Conservation (phyloP, 352 stramenopile species). For the Phytophthora pseudosyringae region DNA sequence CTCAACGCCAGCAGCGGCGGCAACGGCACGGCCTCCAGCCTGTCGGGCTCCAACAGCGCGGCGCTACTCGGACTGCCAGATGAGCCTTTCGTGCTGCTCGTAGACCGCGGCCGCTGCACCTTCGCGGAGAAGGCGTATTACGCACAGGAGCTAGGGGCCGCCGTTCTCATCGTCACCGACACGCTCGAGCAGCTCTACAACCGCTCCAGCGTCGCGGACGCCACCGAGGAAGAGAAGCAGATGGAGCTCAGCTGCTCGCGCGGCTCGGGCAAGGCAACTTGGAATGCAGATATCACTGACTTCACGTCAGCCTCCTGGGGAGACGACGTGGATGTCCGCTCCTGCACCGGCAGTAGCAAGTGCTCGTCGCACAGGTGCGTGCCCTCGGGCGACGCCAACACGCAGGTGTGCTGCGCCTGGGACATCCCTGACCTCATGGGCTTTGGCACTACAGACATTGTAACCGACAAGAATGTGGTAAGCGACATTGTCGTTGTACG, state of each 20-base stretch:
- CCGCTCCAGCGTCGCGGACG: constrained; percentile 41
- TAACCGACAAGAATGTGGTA: constrained; percentile 50
- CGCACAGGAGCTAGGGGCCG: constrained; percentile 69
- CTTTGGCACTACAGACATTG: constrained; percentile 46
- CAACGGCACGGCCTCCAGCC: constrained; percentile 20
- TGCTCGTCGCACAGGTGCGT: constrained; percentile 74
- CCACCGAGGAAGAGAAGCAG: constrained; percentile 38
- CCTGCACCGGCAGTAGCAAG: constrained; percentile 44
- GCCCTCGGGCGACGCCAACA: constrained; percentile 52
- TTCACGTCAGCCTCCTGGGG: constrained; percentile 38
- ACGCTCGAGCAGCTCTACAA: constrained; percentile 78
- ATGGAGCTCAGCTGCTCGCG: constrained; percentile 73
- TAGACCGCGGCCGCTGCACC: constrained; percentile 75
- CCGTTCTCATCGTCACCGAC: constrained; percentile 78
- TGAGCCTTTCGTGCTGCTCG: constrained; percentile 67
- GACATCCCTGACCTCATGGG: constrained; percentile 79
- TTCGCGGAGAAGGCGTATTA: constrained; percentile 81
- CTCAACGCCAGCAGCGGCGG: constrained; percentile 23
- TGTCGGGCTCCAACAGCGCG: constrained; percentile 7
- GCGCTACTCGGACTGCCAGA: constrained; percentile 31
- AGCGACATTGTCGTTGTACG: constrained; percentile 72
- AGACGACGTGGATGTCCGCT: constrained; percentile 46
- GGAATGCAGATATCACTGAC: constrained; percentile 39
- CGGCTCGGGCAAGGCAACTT: constrained; percentile 40
- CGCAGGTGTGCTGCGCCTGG: constrained; percentile 81